Conservation (phyloP, 495 filamentous ascomycete genomes). For the Daldinia bambusicola region DNA sequence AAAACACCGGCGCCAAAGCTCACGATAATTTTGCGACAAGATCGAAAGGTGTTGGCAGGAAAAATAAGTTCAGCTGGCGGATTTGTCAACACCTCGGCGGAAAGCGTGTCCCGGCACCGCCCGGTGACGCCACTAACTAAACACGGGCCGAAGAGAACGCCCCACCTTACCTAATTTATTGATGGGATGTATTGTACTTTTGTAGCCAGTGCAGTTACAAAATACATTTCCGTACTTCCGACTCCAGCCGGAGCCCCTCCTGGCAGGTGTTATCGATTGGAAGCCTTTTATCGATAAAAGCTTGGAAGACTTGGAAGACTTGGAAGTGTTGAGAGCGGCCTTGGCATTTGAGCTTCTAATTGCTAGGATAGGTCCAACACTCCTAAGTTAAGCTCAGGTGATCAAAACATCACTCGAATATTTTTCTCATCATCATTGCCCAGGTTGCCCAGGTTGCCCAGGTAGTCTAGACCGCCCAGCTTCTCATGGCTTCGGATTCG, state of each 20-base stretch:
- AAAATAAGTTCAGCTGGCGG: slow-evolving; percentile 30
- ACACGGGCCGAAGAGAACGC: neutral
- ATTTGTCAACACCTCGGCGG: slow-evolving; percentile 44
- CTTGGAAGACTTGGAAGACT: slow-evolving; percentile 3
- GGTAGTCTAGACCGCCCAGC: neutral
- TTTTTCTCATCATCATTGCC: neutral
- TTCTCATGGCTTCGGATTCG: slow-evolving; percentile 22
- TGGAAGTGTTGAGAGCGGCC: neutral
- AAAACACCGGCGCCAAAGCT: slow-evolving; percentile 23
- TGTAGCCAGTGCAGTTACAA: too few species aligned
- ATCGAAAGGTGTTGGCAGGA: slow-evolving; percentile 35
- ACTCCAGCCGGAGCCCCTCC: too few species aligned
- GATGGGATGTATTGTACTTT: too few species aligned
- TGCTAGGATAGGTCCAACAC: slow-evolving; percentile 1
- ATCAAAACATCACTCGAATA: slow-evolving; percentile 25
- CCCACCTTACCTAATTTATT: slow-evolving; percentile 6
- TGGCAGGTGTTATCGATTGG: neutral
- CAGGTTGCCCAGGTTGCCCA: neutral
- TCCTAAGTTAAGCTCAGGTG: neutral
- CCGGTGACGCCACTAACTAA: slow-evolving; percentile 33
- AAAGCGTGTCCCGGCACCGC: slow-evolving; percentile 42
- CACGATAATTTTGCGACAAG: slow-evolving; percentile 35
- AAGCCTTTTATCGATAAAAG: slow-evolving; percentile 51
- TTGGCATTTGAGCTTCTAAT: neutral
- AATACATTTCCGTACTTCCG: neutral